Base-by-base conservation (phyloP, 768 basidiomycete species). In the Lactifluus subvellereus region DNA sequence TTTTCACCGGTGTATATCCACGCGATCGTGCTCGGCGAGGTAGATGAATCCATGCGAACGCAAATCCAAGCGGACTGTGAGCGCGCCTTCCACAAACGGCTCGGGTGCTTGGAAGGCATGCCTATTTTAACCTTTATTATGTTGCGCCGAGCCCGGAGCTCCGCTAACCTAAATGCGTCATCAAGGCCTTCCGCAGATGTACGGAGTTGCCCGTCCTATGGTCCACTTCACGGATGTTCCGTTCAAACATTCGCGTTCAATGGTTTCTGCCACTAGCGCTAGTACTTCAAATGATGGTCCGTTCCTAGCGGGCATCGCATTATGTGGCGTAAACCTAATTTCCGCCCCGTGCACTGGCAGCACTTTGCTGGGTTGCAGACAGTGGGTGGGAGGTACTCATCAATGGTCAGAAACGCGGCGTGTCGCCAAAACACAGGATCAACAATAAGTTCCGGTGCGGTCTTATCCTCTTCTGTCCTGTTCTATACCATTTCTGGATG, bases 341-440 rank as follows among this genome's bases (percentile, higher is more conserved):
- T 48, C 1, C 33, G 32, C 35, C 13, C 32, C 56, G 33, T 38
- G 45, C 70, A 91, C 57, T 32, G 33, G 48, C 70, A 91, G 91
- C 89, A 0, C 72, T 93, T 10, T 89, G 83, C 59, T 94, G 86
- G 86, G 74, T 83, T 2, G 80, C 84, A 14, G 84, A 84, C 58
- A 69, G 2, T 66, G 63, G 75, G 6, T 71, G 74, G 33, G 89
- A 95, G 70, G 79, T 91, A 22, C 69, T 93, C 51, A 89, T 89
- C 66, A 90, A 89, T 64, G 91, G 92, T 2, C 75, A 86, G n/a
- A 86, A 82, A 68, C 84, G 91, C 50, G 91, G 91, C 2, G 84
- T 89, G 1, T 76, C 88, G 11, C 82, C 86, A 0, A 91, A 89
- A 70, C 83, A 89, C 68, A 79, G 87, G 30, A 77, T 82, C 65